These are phyloP conservation scores for Sordaria brevicollis DNA, from an alignment of 495 filamentous ascomycete genomes.

Conservation along the genomic window DNA sequence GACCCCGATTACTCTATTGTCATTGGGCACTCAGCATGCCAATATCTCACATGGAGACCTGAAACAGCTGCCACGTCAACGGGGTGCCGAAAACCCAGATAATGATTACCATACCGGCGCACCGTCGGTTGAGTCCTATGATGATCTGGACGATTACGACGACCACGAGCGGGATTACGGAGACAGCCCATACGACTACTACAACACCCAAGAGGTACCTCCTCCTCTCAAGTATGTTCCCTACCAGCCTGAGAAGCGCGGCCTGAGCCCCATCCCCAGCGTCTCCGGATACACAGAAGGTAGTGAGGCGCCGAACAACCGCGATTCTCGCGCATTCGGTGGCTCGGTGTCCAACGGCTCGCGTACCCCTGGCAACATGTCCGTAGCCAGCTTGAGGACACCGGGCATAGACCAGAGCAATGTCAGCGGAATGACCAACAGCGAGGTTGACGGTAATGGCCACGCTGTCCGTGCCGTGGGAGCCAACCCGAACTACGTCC, in stretches of 20 bases:
- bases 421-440: conserved; percentile 59
- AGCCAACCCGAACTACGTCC: conserved; percentile 65
- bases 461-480: conserved; percentile 58
- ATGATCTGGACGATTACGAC: conserved; percentile 37
- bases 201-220: conserved; percentile 43
- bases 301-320: conserved; percentile 36
- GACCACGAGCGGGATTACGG: conserved; percentile 25
- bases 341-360: neutral
- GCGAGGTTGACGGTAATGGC: conserved; percentile 52
- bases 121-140: conserved; percentile 22
- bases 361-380: conserved; percentile 10
- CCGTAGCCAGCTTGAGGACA: conserved; percentile 27
- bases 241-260: conserved; percentile 48
- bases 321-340: conserved; percentile 27
- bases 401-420: conserved; percentile 44
- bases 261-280: conserved; percentile 79
- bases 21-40: conserved; percentile 37
- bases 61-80: conserved; percentile 31
- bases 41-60: conserved; percentile 43
- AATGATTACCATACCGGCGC: conserved; percentile 35
- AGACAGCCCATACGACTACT: conserved; percentile 37
- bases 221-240: conserved; percentile 46
- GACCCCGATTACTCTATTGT: conserved; percentile 28
- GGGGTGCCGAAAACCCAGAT: conserved; percentile 22
- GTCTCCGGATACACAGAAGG: conserved; percentile 62